Conservation (phyloP, 306 rosid genomes). For the Begonia fuchsioides region DNA sequence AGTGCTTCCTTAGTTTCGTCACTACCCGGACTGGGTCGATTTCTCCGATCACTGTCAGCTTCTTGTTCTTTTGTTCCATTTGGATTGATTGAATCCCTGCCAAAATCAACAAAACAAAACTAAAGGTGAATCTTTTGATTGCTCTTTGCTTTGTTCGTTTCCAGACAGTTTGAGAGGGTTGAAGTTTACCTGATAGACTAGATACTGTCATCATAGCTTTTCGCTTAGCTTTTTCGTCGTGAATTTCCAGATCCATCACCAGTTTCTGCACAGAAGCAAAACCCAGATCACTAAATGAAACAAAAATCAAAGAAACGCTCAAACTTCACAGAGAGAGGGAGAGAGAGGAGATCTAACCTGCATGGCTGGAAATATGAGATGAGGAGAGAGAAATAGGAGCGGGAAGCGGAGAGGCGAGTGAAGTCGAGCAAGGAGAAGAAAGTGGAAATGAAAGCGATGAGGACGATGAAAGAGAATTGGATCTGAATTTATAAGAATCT, state of each 20-base stretch:
- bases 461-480: background rate
- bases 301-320: too few species aligned
- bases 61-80: conserved; percentile 55
- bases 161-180: too few species aligned
- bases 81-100: conserved; percentile 65
- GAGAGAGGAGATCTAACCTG: background rate
- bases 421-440: too few species aligned
- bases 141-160: too few species aligned
- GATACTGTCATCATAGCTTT: conserved; percentile 61
- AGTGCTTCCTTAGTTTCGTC: conserved; percentile 42
- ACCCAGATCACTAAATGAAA: background rate
- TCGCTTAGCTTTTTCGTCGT: conserved; percentile 32
- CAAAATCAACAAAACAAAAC: background rate
- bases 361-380: background rate
- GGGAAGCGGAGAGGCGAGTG: background rate
- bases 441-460: too few species aligned
- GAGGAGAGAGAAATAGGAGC: background rate
- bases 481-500: too few species aligned
- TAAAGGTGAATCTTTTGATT: too few species aligned
- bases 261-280: conserved; percentile 37
- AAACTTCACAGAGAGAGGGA: background rate
- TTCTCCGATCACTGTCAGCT: conserved; percentile 50
- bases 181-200: conserved; percentile 36
- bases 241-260: conserved; percentile 31
- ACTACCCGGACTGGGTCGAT: conserved; percentile 42